Evolutionary conservation across 495 filamentous ascomycete genomes (phyloP), one percentile per base, ranked within the genome.

Genomic region (Annulohypoxylon maeteangense): DNA sequence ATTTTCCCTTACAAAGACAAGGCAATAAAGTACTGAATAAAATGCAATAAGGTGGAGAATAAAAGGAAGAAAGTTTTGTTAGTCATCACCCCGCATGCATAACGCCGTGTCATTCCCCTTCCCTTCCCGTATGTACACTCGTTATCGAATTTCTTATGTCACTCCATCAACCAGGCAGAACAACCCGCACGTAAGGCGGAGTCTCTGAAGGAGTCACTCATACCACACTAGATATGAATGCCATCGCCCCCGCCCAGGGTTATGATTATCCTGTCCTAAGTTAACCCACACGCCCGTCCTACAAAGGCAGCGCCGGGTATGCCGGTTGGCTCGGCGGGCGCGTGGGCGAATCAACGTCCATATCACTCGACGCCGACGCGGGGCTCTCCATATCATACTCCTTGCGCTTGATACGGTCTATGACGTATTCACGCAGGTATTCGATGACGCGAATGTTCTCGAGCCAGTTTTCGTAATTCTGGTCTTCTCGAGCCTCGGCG

Each of bases 401-500:
- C 56, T 84, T 85, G 31, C 82, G 81, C 64, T 90, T 84, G 20
- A 96, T 80, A 18, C 90, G 83, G 16, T 89, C 83, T 25, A 86
- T 85, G 70, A 97, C 86, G 71, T 88, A 88, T 40, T 87, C 85
- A 36, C 92, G 86, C 47, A 97, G 84, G 42, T 83, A 86, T 80
- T 96, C 93, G 56, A 96, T 89, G 40, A 90, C 85, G 27, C 93
- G 91, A 63, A 93, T 89, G 79, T 94, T 91, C 74, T 94, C 91
- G 10, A 97, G 87, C 93, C 93, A 96, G 36, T 86, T 84, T 66
- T 93, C 91, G 71, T 95, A 90, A 67, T 71, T 65, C 34, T 78
- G 76, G 60, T 84, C 81, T 47, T 84, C 82, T 71, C 88, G 81
- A 12, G 65, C 64, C 12, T 78, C 75, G 4, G 65, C 78, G 40